Evolutionary conservation across 78 protist genomes (phyloP), one percentile per base, ranked within the genome.

Genomic region (Polysphondylium violaceum): DNA sequence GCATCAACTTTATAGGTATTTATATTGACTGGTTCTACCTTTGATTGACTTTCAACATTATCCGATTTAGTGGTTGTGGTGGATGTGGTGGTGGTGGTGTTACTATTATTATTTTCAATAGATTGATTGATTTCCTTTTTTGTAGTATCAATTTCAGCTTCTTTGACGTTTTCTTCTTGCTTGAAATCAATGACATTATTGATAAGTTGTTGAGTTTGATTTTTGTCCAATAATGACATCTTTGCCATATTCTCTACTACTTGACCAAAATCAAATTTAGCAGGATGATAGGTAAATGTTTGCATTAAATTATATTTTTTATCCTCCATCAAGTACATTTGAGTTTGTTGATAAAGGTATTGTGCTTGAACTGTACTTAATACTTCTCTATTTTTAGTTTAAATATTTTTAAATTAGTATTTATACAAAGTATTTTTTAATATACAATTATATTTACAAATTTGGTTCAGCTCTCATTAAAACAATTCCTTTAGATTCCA

Each of bases 381-480:
- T 8, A 83, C 91, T 38, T 83, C 91, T 25, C 88, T 78, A 23
- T 60, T 47, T 47, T 21, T 17, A 41, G 3, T 36, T 29, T 43
- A 8, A 38, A 12, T 43, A 27, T 35, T 35, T 43, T 33, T 21
- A 71, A 17, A 14, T n/a, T 50, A 21, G 21, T 69, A 27, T 14
- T 25, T 9, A 5, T 50, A 51, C 23, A 2, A n/a, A n/a, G n/a
- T n/a, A 25, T 5, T 38, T 3, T 31, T 11, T 60, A 58, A 40
- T 17, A 44, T 29, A 47, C 3, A 17, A 4, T 4, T 17, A 4
- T 17, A 23, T 68, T 51, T 78, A 78, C 88, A 83, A 71, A 69
- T 83, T 83, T 67, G 91, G 91, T 19, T 83, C 91, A 27, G 91
- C 91, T 67, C 91, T 67, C 91, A 83, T 83, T 44, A 83, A 69